phyloP scores from a whole-genome alignment of 2,329 filamentous ascomycete species.

The Sphaerulina vaccinii region DNA sequence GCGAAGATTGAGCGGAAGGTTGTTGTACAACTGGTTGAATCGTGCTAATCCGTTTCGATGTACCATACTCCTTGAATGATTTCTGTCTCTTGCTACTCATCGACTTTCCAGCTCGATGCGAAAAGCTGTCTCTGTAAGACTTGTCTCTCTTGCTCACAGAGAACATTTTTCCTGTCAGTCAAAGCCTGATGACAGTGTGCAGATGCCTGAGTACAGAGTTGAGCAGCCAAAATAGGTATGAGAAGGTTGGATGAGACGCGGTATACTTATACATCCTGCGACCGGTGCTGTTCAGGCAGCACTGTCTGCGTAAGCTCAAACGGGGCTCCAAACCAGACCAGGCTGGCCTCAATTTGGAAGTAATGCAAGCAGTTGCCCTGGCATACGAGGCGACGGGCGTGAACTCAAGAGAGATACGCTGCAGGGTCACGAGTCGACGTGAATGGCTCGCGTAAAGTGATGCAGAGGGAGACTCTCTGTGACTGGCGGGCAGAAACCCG shows the following conservation, averaged over 20 bases:
- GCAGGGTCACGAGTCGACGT: conserved; percentile 20
- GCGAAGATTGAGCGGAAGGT: conserved; percentile 32
- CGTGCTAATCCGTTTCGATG: conserved; percentile 29
- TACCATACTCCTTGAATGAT: conserved; percentile 36
- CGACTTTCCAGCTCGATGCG: conserved; percentile 34
- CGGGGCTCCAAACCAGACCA: conserved; percentile 17
- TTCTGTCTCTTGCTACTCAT: conserved; percentile 36
- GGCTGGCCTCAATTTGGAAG: conserved; percentile 14
- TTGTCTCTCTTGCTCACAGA: conserved; percentile 30
- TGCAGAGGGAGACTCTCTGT: conserved; percentile 13
- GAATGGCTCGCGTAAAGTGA: conserved; percentile 25
- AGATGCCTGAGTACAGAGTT: conserved; percentile 1
- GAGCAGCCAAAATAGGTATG: conserved; percentile 11
- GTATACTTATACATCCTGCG: conserved; percentile 27
- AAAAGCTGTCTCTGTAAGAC: conserved; percentile 38
- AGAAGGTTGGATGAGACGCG: conserved; percentile 23
- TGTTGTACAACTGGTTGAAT: conserved; percentile 24
- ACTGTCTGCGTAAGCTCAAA: conserved; percentile 16
- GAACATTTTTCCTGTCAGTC: conserved; percentile 29
- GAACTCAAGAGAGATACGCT: conserved; percentile 20
- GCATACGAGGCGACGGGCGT: conserved; percentile 22
- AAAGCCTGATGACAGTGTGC: not conserved
- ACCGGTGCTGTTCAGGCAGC: conserved; percentile 22
- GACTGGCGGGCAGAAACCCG: conserved; percentile 18
- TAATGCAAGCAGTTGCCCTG: conserved; percentile 21